These are phyloP conservation scores for Amanita polypyramis DNA, from an alignment of 768 basidiomycete species.

Conservation along the genomic window DNA sequence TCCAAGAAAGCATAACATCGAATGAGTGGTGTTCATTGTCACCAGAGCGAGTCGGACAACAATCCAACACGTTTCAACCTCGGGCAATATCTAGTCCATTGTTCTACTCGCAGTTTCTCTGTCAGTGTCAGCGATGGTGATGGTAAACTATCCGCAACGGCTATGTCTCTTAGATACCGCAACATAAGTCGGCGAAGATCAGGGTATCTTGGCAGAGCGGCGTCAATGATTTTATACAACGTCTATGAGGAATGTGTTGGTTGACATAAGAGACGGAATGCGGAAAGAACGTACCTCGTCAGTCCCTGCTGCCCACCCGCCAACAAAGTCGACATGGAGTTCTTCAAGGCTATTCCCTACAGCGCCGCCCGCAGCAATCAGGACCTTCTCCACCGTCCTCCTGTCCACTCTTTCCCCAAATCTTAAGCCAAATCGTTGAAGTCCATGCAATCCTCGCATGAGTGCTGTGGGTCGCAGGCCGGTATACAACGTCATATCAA, in stretches of 20 bases:
- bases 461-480: slow-evolving; percentile 34
- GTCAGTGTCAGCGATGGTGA: background rate
- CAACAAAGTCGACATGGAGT: slow-evolving; percentile 17
- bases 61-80: background rate
- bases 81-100: slow-evolving; percentile 19
- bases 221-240: slow-evolving; percentile 29
- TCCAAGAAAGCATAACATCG: slow-evolving; percentile 7
- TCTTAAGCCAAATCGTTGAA: slow-evolving; percentile 21
- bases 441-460: slow-evolving; percentile 23
- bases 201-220: slow-evolving; percentile 28
- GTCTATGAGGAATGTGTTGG: slow-evolving; percentile 15
- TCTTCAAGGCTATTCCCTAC: slow-evolving; percentile 14
- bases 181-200: slow-evolving; percentile 22
- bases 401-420: slow-evolving; percentile 31
- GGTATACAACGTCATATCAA: slow-evolving; percentile 33
- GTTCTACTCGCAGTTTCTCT: slow-evolving; percentile 10
- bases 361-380: slow-evolving; percentile 29
- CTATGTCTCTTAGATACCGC: slow-evolving; percentile 9
- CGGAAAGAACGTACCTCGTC: slow-evolving; percentile 23
- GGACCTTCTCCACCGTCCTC: slow-evolving; percentile 34
- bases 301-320: slow-evolving; percentile 14
- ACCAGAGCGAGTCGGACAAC: slow-evolving; percentile 1
- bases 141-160: background rate
- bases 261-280: background rate
- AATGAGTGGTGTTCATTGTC: slow-evolving; percentile 14